These are phyloP conservation scores for Aspergillus uvarum DNA, from an alignment of 2,329 filamentous ascomycete genomes.

Conservation along the genomic window DNA sequence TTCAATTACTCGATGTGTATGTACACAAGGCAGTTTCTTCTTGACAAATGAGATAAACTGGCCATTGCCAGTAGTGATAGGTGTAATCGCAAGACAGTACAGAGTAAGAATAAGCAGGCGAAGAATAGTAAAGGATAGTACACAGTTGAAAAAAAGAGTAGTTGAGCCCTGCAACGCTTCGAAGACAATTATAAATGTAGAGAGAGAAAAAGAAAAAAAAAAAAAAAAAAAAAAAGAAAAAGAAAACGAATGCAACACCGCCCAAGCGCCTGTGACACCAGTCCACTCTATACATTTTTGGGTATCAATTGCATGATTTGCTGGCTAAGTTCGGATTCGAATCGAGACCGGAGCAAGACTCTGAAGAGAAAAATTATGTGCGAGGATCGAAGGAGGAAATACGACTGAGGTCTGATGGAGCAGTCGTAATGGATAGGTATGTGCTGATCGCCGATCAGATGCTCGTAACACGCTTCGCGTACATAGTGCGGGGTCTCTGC, in stretches of 20 bases:
- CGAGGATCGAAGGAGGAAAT: neutral
- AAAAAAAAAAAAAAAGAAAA: neutral
- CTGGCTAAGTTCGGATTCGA: slow-evolving; percentile 15
- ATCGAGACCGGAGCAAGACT: slow-evolving; percentile 11
- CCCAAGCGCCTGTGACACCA: slow-evolving; percentile 33
- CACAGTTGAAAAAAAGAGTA: neutral
- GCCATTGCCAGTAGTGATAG: neutral
- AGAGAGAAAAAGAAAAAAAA: neutral
- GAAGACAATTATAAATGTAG: slow-evolving; percentile 7
- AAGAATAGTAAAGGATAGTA: neutral
- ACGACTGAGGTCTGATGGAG: neutral
- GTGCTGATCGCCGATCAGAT: slow-evolving; percentile 32
- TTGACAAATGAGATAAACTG: slow-evolving; percentile 11
- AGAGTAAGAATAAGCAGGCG: neutral
- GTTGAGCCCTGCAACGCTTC: neutral
- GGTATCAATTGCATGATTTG: slow-evolving; percentile 33
- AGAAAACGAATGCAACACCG: slow-evolving; percentile 12
- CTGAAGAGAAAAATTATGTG: slow-evolving; percentile 5
- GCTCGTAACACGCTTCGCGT: slow-evolving; percentile 45
- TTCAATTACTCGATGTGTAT: slow-evolving; percentile 18
- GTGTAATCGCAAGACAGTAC: neutral
- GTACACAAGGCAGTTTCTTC: slow-evolving; percentile 18
- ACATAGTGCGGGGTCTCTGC: slow-evolving; percentile 46
- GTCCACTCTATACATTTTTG: slow-evolving; percentile 33
- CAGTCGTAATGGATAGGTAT: neutral